Conservation (phyloP, 139 green algal species). For the Micractinium sp. region DNA sequence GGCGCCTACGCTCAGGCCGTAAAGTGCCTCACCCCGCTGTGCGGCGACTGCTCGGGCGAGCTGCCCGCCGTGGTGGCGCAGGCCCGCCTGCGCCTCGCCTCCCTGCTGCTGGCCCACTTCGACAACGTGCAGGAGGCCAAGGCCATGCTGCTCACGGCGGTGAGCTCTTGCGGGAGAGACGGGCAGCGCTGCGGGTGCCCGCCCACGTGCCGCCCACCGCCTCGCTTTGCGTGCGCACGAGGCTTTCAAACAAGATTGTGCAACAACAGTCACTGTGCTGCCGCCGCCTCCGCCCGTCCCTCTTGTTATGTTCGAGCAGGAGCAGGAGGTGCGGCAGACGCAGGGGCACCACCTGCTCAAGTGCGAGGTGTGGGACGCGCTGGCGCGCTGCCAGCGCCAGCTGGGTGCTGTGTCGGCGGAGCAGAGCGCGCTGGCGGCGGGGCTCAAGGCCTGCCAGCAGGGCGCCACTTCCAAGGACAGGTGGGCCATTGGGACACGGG, state of each 20-base stretch:
- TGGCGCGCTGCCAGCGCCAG: conserved; percentile 21
- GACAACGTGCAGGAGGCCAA: conserved; percentile 35
- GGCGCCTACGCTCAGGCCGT: conserved; percentile 5
- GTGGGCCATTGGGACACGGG: neutral
- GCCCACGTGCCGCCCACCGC: too few species aligned
- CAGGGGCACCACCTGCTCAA: conserved; percentile 20
- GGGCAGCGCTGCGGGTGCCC: neutral
- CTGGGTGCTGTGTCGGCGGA: conserved; percentile 26
- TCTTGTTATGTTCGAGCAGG: neutral
- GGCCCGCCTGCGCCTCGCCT: conserved; percentile 22
- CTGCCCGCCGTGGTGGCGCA: conserved; percentile 19
- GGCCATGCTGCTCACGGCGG: neutral
- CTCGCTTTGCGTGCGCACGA: too few species aligned
- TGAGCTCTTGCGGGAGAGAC: neutral
- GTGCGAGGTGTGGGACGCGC: conserved; percentile 31
- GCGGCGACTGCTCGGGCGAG: neutral
- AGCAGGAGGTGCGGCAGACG: conserved; percentile 16
- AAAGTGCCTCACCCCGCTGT: conserved; percentile 30
- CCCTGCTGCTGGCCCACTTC: conserved; percentile 42
- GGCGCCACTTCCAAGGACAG: conserved; percentile 25
- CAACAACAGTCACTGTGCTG: neutral
- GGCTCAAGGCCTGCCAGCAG: conserved; percentile 18
- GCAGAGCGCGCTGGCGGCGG: neutral
- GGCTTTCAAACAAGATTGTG: neutral
- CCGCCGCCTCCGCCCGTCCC: neutral